Conservation (phyloP, 768 basidiomycete species). For the Rhizopogon sp. region DNA sequence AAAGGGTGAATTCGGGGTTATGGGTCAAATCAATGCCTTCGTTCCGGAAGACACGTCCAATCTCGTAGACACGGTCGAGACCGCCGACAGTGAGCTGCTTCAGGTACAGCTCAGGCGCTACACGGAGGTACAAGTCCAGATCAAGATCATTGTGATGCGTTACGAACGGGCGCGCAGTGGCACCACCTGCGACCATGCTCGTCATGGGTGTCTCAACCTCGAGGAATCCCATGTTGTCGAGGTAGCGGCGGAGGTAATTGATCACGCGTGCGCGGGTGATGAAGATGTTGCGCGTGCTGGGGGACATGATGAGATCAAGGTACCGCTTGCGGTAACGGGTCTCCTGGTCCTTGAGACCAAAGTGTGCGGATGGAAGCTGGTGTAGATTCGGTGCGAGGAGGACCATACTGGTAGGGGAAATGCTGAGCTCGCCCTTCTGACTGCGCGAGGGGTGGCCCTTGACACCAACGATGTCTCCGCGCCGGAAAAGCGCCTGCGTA, state of each 20-base stretch:
- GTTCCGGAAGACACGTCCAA: constrained; percentile 96
- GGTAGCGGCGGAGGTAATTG: constrained; percentile 88
- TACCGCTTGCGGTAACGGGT: constrained; percentile 98
- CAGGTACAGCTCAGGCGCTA: constrained; percentile 97
- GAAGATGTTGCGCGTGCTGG: constrained; percentile 85
- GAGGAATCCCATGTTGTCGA: constrained; percentile 90
- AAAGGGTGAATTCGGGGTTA: constrained; percentile 98
- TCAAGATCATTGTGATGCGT: constrained; percentile 99
- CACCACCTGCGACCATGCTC: constrained; percentile 93
- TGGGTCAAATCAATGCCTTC: constrained; percentile 99
- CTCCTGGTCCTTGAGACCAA: constrained; percentile 96
- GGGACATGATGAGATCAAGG: constrained; percentile 95
- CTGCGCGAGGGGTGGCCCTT: constrained; percentile 86
- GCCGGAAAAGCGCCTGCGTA: constrained; percentile 82
- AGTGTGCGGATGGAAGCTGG: constrained; percentile 88
- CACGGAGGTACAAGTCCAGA: constrained; percentile 93
- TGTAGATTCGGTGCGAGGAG: constrained; percentile 96
- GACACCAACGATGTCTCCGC: constrained; percentile 96
- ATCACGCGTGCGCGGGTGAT: constrained; percentile 84
- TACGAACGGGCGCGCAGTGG: constrained; percentile 97
- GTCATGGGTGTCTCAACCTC: constrained; percentile 99
- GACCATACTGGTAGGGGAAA: constrained; percentile 72
- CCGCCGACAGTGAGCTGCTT: constrained; percentile 98
- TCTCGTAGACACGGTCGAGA: constrained; percentile 96
- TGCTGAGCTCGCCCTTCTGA: constrained; percentile 92